Evolutionary conservation across 768 basidiomycete species (phyloP).

Genomic region (Gymnopilus junonius): DNA sequence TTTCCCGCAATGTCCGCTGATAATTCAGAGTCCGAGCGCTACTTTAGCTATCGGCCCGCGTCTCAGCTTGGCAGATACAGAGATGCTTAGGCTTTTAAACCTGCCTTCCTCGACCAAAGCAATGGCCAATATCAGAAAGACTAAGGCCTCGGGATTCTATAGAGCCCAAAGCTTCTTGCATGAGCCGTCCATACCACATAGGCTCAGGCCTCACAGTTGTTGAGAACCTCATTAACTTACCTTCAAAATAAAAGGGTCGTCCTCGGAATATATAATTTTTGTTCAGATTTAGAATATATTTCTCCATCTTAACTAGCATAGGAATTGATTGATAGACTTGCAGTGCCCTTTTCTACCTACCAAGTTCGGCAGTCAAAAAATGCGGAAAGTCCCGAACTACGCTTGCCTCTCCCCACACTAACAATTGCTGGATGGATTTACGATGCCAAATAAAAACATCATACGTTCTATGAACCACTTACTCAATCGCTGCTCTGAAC

Average conservation of each 20-base stretch:
- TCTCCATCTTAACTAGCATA: background rate
- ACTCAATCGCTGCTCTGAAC: background rate
- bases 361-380: background rate
- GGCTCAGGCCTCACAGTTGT: background rate
- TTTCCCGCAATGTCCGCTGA: background rate
- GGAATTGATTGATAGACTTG: background rate
- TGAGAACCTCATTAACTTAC: conserved; percentile 1
- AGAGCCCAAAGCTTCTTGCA: background rate
- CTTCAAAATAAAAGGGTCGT: background rate
- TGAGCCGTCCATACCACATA: background rate
- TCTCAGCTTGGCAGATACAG: conserved; percentile 8
- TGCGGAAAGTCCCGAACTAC: background rate
- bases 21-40: background rate
- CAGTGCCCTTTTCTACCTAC: background rate
- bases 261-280: background rate
- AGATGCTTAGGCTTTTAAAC: conserved; percentile 9
- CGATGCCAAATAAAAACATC: background rate
- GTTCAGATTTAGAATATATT: background rate
- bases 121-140: background rate
- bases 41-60: background rate
- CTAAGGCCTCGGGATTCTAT: conserved; percentile 10
- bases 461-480: background rate
- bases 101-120: background rate
- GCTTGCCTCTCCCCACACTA: background rate
- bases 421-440: background rate